Conservation (phyloP, 2,329 filamentous ascomycete genomes). For the Botryotinia calthae region DNA sequence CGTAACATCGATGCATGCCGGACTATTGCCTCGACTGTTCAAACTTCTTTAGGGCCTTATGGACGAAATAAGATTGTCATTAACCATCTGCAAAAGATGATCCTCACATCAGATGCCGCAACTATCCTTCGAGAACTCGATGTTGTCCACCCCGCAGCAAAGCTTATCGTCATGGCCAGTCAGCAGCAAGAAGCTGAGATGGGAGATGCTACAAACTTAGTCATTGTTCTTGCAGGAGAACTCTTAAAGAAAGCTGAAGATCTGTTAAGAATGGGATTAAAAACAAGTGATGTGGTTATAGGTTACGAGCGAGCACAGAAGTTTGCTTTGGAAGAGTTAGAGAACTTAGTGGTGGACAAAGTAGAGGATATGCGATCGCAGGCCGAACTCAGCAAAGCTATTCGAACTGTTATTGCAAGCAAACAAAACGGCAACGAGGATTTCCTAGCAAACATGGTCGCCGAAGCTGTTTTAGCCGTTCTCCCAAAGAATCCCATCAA, state of each 20-base stretch:
- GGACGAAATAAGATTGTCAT: slow-evolving; percentile 99
- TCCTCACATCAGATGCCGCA: slow-evolving; percentile 94
- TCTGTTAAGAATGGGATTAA: slow-evolving; percentile 91
- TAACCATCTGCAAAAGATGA: slow-evolving; percentile 99
- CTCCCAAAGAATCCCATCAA: slow-evolving; percentile 92
- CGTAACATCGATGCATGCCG: slow-evolving; percentile 99
- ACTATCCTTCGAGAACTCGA: slow-evolving; percentile 97
- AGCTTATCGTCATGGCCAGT: slow-evolving; percentile 96
- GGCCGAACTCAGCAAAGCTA: slow-evolving; percentile 87
- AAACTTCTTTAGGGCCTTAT: slow-evolving; percentile 94
- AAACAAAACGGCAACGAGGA: slow-evolving; percentile 96
- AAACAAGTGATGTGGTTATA: slow-evolving; percentile 94
- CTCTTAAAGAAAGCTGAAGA: slow-evolving; percentile 96
- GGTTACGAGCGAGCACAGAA: slow-evolving; percentile 95
- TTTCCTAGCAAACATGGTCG: slow-evolving; percentile 78
- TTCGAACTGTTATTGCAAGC: slow-evolving; percentile 90
- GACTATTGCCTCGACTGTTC: slow-evolving; percentile 91
- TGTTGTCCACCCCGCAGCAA: slow-evolving; percentile 95
- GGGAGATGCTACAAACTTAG: slow-evolving; percentile 96
- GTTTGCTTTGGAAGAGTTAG: slow-evolving; percentile 79
- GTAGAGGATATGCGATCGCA: slow-evolving; percentile 79
- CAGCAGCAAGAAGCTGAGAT: slow-evolving; percentile 99
- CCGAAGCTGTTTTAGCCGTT: slow-evolving; percentile 80
- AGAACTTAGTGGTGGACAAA: slow-evolving; percentile 88
- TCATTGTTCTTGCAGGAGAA: slow-evolving; percentile 94